A percentile compares a stretch with the other conserved stretches of the same genome.
phyloP scores from a whole-genome alignment of 2,329 filamentous ascomycete species.

The Nannizziopsis arthrosporioides region DNA sequence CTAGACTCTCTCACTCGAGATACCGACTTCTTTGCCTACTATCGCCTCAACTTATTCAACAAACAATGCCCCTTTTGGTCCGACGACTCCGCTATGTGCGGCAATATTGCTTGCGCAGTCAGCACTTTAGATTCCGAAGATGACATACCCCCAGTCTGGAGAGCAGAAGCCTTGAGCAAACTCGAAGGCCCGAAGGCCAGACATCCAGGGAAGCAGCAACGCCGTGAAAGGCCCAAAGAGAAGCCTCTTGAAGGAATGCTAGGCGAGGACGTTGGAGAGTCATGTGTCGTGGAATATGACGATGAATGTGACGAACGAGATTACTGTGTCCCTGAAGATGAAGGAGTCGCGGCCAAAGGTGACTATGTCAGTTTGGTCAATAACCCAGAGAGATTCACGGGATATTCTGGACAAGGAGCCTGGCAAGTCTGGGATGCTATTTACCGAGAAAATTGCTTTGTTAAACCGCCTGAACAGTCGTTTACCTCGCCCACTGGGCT shows the following conservation, averaged over 20 bases:
- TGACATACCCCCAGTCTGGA: constrained; percentile 84
- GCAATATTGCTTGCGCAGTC: constrained; percentile 91
- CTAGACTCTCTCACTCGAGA: constrained; percentile 70
- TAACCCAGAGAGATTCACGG: constrained; percentile 92
- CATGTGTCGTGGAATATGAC: constrained; percentile 93
- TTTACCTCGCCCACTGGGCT: constrained; percentile 19
- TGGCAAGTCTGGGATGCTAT: constrained; percentile 93
- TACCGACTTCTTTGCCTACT: constrained; percentile 97
- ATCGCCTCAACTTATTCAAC: constrained; percentile 86
- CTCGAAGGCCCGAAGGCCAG: constrained; percentile 81
- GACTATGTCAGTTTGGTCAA: constrained; percentile 91
- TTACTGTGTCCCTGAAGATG: constrained; percentile 92
- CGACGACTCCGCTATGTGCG: constrained; percentile 86
- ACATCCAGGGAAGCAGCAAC: constrained; percentile 67
- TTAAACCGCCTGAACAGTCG: constrained; percentile 32
- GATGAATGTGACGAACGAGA: constrained; percentile 94
- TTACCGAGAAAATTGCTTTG: constrained; percentile 94
- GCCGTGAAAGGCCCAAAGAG: constrained; percentile 55
- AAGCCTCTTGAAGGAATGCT: constrained; percentile 70
- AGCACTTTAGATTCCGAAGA: constrained; percentile 91
- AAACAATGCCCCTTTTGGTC: constrained; percentile 94
- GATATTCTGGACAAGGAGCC: constrained; percentile 73
- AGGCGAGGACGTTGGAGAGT: constrained; percentile 81
- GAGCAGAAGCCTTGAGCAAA: constrained; percentile 81
- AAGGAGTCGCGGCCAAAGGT: constrained; percentile 72